Conservation (phyloP, 2,329 filamentous ascomycete genomes). For the Alternaria viburni region DNA sequence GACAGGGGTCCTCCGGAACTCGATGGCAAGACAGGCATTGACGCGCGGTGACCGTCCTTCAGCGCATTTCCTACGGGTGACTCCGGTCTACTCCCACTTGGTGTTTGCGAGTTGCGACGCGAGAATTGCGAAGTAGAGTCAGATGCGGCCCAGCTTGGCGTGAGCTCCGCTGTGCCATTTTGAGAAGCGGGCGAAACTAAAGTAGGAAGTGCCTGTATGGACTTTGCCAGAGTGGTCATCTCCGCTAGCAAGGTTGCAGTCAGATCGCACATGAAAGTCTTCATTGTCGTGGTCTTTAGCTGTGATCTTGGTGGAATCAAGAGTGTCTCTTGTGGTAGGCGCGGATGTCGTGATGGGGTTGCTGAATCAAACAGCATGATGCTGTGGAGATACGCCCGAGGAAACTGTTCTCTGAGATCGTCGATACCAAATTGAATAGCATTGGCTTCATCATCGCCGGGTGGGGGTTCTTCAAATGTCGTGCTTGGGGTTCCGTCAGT, state of each 20-base stretch:
- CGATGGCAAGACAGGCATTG: conserved; percentile 71
- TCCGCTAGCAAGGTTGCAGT: conserved; percentile 55
- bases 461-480: conserved; percentile 16
- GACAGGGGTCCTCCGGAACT: conserved; percentile 29
- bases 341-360: conserved; percentile 43
- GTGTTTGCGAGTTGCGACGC: conserved; percentile 42
- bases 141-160: conserved; percentile 38
- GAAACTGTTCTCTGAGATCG: conserved; percentile 73
- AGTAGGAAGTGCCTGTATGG: conserved; percentile 61
- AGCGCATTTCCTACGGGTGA: conserved; percentile 55
- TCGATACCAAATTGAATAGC: conserved; percentile 68
- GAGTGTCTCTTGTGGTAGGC: conserved; percentile 68
- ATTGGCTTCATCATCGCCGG: conserved; percentile 38
- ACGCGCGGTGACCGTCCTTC: conserved; percentile 74
- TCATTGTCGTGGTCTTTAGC: conserved; percentile 73
- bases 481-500: conserved; percentile 11
- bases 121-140: conserved; percentile 32
- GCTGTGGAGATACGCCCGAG: conserved; percentile 77
- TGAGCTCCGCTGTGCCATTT: conserved; percentile 30
- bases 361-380: conserved; percentile 80
- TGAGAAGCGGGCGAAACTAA: conserved; percentile 62
- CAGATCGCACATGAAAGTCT: conserved; percentile 54
- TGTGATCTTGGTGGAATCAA: conserved; percentile 72
- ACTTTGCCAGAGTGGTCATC: conserved; percentile 56
- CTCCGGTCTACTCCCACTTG: conserved; percentile 32